These are phyloP conservation scores for Pleurotus citrinopileatus DNA, from an alignment of 768 basidiomycete genomes.

Conservation along the genomic window DNA sequence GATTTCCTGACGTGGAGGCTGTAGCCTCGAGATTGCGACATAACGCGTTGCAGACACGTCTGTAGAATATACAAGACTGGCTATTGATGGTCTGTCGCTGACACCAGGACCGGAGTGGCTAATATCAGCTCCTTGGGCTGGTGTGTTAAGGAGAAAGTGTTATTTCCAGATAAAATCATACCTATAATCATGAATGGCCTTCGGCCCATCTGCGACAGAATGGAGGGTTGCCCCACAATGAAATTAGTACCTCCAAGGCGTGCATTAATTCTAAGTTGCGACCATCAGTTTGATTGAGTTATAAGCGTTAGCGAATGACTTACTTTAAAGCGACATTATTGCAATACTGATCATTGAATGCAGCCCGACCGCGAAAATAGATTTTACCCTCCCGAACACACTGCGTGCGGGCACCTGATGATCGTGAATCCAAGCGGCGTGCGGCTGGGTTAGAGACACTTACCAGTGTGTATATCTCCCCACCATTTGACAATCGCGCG, in stretches of 20 bases:
- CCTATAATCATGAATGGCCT: constrained; percentile 37
- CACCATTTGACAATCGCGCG: constrained; percentile 48
- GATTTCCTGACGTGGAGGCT: constrained; percentile 43
- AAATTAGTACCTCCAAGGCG: constrained; percentile 51
- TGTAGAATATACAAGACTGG: constrained; percentile 45
- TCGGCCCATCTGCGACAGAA: constrained; percentile 20
- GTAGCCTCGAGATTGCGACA: constrained; percentile 35
- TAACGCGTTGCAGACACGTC: constrained; percentile 49
- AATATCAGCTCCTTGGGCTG: constrained; percentile 44
- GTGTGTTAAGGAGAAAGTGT: neutral
- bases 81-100: constrained; percentile 39
- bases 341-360: constrained; percentile 45
- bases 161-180: constrained; percentile 12
- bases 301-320: constrained; percentile 7
- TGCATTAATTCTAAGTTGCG: constrained; percentile 44
- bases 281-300: neutral
- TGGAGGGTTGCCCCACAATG: constrained; percentile 21
- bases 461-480: constrained; percentile 41
- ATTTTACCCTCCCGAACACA: constrained; percentile 29
- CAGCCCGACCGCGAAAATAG: neutral
- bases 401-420: constrained; percentile 10
- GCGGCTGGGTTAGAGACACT: constrained; percentile 31
- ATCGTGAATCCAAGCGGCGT: neutral
- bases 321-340: constrained; percentile 58
- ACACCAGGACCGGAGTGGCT: constrained; percentile 61